phyloP scores from a whole-genome alignment of 2,329 filamentous ascomycete species.

The Hypoxylon sp. region DNA sequence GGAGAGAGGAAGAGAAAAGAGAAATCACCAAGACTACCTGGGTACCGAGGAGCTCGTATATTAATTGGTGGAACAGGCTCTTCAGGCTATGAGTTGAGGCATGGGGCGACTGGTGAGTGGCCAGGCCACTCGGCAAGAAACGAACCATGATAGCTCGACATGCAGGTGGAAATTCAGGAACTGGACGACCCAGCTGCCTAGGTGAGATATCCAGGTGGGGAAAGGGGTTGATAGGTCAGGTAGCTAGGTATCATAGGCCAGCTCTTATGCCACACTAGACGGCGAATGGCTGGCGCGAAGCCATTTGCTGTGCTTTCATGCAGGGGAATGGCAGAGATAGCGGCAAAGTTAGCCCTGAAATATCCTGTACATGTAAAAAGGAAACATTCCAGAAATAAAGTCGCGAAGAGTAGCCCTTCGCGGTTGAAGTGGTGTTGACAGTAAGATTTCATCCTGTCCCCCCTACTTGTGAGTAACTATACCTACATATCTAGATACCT shows the following conservation, averaged over 20 bases:
- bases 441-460: background rate
- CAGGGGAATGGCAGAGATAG: conserved; percentile 40
- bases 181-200: background rate
- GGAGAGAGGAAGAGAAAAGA: conserved; percentile 15
- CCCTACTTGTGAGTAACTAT: background rate
- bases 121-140: conserved; percentile 25
- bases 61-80: conserved; percentile 37
- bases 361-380: background rate
- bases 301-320: conserved; percentile 38
- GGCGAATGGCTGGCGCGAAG: conserved; percentile 38
- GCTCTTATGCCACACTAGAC: conserved; percentile 24
- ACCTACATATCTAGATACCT: background rate
- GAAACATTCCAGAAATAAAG: conserved; percentile 21
- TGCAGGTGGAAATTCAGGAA: conserved; percentile 24
- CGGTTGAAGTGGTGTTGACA: conserved; percentile 4
- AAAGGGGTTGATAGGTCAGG: conserved; percentile 27
- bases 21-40: conserved; percentile 21
- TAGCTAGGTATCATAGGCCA: conserved; percentile 38
- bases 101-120: conserved; percentile 21
- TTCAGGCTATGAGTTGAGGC: conserved; percentile 24
- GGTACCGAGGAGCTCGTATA: conserved; percentile 39
- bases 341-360: conserved; percentile 24
- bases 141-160: conserved; percentile 29
- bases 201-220: conserved; percentile 30
- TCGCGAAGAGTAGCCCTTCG: conserved; percentile 9